Evolutionary conservation across 2,329 filamentous ascomycete species (phyloP).

Genomic region (Ascochyta viciae-villosae): DNA sequence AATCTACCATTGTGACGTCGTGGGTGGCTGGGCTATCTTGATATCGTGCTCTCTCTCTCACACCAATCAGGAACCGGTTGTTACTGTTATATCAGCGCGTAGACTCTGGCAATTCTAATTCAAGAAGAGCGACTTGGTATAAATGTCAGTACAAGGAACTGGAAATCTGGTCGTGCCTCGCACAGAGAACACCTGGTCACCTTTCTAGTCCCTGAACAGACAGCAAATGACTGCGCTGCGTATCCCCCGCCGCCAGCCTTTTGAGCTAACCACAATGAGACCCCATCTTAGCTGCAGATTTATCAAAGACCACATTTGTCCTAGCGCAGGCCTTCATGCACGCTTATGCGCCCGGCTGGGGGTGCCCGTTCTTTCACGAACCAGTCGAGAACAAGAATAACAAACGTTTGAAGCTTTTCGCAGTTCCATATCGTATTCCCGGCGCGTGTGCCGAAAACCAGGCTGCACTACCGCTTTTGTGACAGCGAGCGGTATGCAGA

Average conservation of each 20-base stretch:
- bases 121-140: neutral
- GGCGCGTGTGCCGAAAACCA: constrained; percentile 34
- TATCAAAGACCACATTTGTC: constrained; percentile 42
- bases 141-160: neutral
- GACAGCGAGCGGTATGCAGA: constrained; percentile 37
- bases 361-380: constrained; percentile 20
- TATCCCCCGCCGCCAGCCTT: constrained; percentile 23
- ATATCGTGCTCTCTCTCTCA: neutral
- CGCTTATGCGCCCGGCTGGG: constrained; percentile 22
- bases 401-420: constrained; percentile 35
- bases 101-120: neutral
- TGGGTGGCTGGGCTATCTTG: neutral
- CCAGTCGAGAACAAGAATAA: constrained; percentile 46
- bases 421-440: constrained; percentile 32
- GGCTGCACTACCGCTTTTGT: constrained; percentile 19
- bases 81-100: neutral
- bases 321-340: constrained; percentile 36
- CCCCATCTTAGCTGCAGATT: constrained; percentile 28
- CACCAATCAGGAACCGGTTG: constrained; percentile 1
- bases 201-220: neutral
- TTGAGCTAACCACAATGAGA: constrained; percentile 18
- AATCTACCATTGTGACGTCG: constrained; percentile 3
- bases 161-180: constrained; percentile 14
- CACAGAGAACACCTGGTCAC: neutral
- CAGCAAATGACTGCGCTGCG: constrained; percentile 30